Evolutionary conservation across 139 green algal genomes (phyloP), one percentile per base, ranked within the genome.

Genomic region (Mesotaenium endlicherianum): DNA sequence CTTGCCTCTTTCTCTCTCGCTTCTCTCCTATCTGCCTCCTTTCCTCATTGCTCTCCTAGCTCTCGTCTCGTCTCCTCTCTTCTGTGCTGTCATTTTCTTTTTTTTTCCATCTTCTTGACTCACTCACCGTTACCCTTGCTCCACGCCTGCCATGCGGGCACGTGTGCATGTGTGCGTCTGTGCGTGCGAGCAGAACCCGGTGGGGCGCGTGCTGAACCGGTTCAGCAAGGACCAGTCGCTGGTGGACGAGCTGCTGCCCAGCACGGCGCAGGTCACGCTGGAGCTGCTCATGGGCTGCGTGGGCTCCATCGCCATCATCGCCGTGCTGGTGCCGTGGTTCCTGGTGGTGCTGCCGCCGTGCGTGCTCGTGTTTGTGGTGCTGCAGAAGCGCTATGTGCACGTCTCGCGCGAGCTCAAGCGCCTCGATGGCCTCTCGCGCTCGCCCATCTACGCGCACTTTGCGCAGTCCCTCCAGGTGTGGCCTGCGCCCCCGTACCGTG

Each of bases 201-300:
- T 84, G 1, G 93, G 93, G 36, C 82, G 91, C 20, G 81, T 95
- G 1, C 76, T 96, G 42, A 97, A 97, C 89, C 87, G 94, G 26
- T 95, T 97, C 45, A 94, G 92, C 2, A 94, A 92, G 0, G 94
- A 97, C 81, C 86, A 84, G 26, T 87, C 89, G 14, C 90, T 84
- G 1, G 87, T 93, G 17, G 94, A 97, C 64, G 94, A 97, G 82
- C 89, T 86, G 0, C 89, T 97, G 39, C 94, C 94, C 30, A 97
- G 95, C 88, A 95, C 94, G 14, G 60, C 90, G n/a, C 79, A 85
- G 79, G 67, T 81, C 31, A 79, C 60, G 17, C 4, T 85, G 50
- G 79, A 85, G 79, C 79, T 85, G 1, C 50, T 85, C 20, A 30
- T 79, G 41, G 67, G 64, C 0, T 85, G 79, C 17, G n/a, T 79